phyloP scores from a whole-genome alignment of 1,284 basidiomycete species.

The Ceratobasidium papillatum region DNA sequence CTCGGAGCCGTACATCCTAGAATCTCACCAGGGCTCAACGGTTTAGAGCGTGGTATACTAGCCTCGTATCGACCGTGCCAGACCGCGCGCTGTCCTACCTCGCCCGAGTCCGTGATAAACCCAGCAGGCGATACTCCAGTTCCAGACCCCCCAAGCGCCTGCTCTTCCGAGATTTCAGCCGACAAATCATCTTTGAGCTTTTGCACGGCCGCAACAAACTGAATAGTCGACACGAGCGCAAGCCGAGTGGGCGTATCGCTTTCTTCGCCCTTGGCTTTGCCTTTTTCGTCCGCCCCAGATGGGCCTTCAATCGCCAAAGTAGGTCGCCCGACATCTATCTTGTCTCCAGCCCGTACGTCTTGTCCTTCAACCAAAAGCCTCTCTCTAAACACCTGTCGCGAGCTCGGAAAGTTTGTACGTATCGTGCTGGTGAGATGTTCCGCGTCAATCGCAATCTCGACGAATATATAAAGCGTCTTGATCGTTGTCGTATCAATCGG shows the following conservation, averaged over 20 bases:
- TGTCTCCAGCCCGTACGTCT: slow-evolving; percentile 62
- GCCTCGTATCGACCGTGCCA: slow-evolving; percentile 72
- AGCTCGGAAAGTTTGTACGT: slow-evolving; percentile 88
- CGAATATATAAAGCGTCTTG: slow-evolving; percentile 97
- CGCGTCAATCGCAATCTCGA: slow-evolving; percentile 95
- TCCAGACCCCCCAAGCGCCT: slow-evolving; percentile 39
- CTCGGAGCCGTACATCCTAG: slow-evolving; percentile 95
- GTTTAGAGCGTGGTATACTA: slow-evolving; percentile 89
- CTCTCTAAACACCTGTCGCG: slow-evolving; percentile 68
- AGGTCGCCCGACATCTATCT: slow-evolving; percentile 37
- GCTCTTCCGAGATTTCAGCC: slow-evolving; percentile 50
- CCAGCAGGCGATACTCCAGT: slow-evolving; percentile 5
- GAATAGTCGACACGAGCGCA: slow-evolving; percentile 93
- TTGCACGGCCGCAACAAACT: slow-evolving; percentile 92
- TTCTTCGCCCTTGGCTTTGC: slow-evolving; percentile 17
- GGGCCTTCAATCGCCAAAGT: slow-evolving; percentile 39
- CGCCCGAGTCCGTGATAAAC: slow-evolving; percentile 43
- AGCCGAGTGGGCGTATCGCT: slow-evolving; percentile 66
- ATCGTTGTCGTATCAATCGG: slow-evolving; percentile 94
- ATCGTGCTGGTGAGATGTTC: slow-evolving; percentile 84
- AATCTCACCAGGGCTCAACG: slow-evolving; percentile 95
- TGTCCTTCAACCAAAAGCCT: slow-evolving; percentile 67
- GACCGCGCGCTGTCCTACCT: background rate
- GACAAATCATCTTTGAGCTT: slow-evolving; percentile 81
- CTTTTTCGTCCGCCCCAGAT: slow-evolving; percentile 47